These are phyloP conservation scores for Aspergillus fischeri DNA, from an alignment of 2,329 filamentous ascomycete genomes.

Conservation along the genomic window DNA sequence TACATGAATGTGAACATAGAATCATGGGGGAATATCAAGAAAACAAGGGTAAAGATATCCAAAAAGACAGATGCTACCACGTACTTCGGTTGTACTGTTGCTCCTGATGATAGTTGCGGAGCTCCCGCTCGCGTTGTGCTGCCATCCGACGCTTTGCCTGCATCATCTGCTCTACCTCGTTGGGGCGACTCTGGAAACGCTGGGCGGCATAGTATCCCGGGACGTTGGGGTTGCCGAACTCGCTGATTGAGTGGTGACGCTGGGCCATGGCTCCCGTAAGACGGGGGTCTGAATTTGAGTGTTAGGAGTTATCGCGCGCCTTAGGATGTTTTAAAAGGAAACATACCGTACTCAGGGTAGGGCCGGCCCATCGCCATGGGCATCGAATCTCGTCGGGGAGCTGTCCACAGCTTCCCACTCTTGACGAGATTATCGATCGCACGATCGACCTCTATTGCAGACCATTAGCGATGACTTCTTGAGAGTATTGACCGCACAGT, in stretches of 20 bases:
- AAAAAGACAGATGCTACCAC: constrained; percentile 40
- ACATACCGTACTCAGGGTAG: constrained; percentile 59
- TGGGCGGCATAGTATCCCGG: constrained; percentile 94
- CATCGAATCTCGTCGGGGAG: constrained; percentile 74
- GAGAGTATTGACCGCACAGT: not conserved
- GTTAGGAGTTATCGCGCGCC: constrained; percentile 21
- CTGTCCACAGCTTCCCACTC: constrained; percentile 86
- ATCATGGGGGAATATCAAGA: constrained; percentile 33
- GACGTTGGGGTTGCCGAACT: constrained; percentile 77
- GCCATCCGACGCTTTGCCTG: constrained; percentile 99
- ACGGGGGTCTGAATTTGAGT: constrained; percentile 60
- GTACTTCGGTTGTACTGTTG: constrained; percentile 99
- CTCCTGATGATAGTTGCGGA: constrained; percentile 99
- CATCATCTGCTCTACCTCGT: constrained; percentile 96
- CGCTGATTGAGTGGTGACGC: constrained; percentile 79
- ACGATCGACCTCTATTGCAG: constrained; percentile 77
- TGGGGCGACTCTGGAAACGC: constrained; percentile 81
- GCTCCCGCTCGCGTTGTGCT: constrained; percentile 95
- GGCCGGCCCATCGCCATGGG: constrained; percentile 58
- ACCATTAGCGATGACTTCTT: constrained; percentile 22
- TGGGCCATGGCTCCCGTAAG: constrained; percentile 59
- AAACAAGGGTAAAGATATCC: constrained; percentile 27
- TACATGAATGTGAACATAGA: constrained; percentile 38
- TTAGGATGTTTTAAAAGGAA: constrained; percentile 23
- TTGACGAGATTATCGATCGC: constrained; percentile 94